These are phyloP conservation scores for Pseudogymnoascus pannorum DNA, from an alignment of 2,329 filamentous ascomycete genomes.

Conservation along the genomic window DNA sequence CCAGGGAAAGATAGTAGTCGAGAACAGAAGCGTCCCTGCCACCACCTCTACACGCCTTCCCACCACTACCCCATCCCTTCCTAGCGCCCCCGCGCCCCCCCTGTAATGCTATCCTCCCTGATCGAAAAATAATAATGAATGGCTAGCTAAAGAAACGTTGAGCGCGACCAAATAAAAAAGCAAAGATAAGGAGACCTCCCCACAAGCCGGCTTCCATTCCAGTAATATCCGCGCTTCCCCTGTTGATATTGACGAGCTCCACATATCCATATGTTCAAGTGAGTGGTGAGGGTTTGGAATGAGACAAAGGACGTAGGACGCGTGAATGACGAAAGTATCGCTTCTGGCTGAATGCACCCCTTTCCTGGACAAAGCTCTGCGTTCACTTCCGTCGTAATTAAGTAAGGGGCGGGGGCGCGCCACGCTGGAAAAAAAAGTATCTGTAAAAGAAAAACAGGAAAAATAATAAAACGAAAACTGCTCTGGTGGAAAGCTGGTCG, in stretches of 20 bases:
- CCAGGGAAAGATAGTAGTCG: background rate
- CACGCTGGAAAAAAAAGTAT: background rate
- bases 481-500: slow-evolving; percentile 1
- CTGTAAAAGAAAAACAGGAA: background rate
- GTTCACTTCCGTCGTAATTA: background rate
- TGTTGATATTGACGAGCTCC: background rate
- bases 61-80: background rate
- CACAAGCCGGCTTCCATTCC: background rate
- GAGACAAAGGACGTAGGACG: background rate
- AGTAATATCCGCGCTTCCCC: background rate
- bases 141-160: background rate
- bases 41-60: background rate
- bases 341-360: background rate
- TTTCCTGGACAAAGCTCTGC: background rate
- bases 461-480: slow-evolving; percentile 3
- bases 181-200: background rate
- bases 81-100: background rate
- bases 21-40: background rate
- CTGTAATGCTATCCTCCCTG: background rate
- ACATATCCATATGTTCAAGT: slow-evolving; percentile 1
- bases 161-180: slow-evolving; percentile 1
- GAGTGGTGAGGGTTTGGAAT: background rate
- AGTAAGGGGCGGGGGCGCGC: background rate
- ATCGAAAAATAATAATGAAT: background rate
- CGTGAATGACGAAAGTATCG: background rate